Conservation (phyloP, 805 yeast species). For the Kodamaea jinghongensis region DNA sequence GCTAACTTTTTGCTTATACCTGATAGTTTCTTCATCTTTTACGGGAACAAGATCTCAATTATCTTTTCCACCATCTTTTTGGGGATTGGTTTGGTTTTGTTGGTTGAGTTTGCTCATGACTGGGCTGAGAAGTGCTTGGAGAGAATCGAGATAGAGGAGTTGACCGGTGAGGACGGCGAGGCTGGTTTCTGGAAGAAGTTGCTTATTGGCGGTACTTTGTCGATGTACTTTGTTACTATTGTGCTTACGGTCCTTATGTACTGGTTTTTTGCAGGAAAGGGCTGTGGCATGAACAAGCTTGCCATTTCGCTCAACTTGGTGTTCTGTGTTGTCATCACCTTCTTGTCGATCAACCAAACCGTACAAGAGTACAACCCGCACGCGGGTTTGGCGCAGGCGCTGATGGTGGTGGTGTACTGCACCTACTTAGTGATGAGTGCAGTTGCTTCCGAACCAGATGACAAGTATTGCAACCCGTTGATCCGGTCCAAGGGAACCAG, state of each 20-base stretch:
- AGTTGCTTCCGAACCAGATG: slow-evolving; percentile 95
- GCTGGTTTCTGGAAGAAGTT: slow-evolving; percentile 73
- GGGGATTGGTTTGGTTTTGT: slow-evolving; percentile 81
- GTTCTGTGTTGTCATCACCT: slow-evolving; percentile 61
- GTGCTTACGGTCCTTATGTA: slow-evolving; percentile 77
- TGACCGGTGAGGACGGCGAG: slow-evolving; percentile 49
- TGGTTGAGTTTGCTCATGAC: slow-evolving; percentile 96
- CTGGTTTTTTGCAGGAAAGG: slow-evolving; percentile 72
- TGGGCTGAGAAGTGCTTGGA: slow-evolving; percentile 97
- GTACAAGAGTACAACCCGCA: slow-evolving; percentile 92
- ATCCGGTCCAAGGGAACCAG: slow-evolving; percentile 88
- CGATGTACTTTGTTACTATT: slow-evolving; percentile 76
- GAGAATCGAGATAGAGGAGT: slow-evolving; percentile 76
- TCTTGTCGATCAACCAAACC: slow-evolving; percentile 70
- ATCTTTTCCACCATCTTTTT: slow-evolving; percentile 81
- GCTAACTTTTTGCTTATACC: slow-evolving; percentile 73
- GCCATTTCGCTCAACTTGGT: slow-evolving; percentile 78
- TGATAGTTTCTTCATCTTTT: slow-evolving; percentile 78
- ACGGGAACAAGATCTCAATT: slow-evolving; percentile 90
- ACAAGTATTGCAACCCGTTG: slow-evolving; percentile 85
- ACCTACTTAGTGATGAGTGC: slow-evolving; percentile 90
- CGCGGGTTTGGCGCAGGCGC: slow-evolving; percentile 94
- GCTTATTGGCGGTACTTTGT: slow-evolving; percentile 79
- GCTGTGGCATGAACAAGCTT: slow-evolving; percentile 86
- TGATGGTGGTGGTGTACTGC: slow-evolving; percentile 93